phyloP scores from a whole-genome alignment of 1,284 basidiomycete genomes.

The Clitocybe nebularis region DNA sequence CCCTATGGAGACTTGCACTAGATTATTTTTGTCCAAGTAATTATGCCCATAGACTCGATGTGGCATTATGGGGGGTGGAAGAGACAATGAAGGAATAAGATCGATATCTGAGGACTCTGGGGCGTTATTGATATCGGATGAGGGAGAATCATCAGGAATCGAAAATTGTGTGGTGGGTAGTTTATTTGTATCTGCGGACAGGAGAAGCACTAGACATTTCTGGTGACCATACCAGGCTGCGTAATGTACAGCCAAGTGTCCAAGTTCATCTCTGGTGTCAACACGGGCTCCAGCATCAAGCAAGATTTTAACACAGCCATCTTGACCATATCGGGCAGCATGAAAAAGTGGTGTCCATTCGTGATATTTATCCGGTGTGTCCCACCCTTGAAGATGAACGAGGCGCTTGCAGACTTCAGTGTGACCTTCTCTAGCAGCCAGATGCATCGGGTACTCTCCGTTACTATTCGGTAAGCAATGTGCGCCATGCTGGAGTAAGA shows the following conservation, averaged over 20 bases:
- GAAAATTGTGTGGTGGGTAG: conserved; percentile 19
- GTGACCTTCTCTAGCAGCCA: conserved; percentile 97
- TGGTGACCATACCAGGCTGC: conserved; percentile 98
- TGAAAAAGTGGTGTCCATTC: conserved; percentile 99
- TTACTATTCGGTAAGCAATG: conserved; percentile 85
- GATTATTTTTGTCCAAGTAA: conserved; percentile 83
- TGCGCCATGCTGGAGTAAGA: conserved; percentile 79
- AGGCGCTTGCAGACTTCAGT: conserved; percentile 79
- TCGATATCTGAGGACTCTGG: conserved; percentile 73
- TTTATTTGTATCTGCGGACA: conserved; percentile 40
- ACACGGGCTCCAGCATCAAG: conserved; percentile 79
- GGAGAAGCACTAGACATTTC: conserved; percentile 70
- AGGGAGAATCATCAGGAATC: conserved; percentile 32
- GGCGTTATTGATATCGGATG: conserved; percentile 26
- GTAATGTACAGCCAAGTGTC: conserved; percentile 87
- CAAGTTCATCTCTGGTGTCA: conserved; percentile 79
- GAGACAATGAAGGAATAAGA: conserved; percentile 87
- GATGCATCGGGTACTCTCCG: conserved; percentile 94
- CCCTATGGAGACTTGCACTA: conserved; percentile 89
- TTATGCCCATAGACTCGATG: conserved; percentile 90
- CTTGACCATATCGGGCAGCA: conserved; percentile 86
- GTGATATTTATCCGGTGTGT: conserved; percentile 92
- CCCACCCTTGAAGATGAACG: conserved; percentile 76
- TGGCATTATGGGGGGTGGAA: conserved; percentile 98
- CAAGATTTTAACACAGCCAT: conserved; percentile 73